Conservation (phyloP, 2,329 filamentous ascomycete species). For the Venturia nashicola region DNA sequence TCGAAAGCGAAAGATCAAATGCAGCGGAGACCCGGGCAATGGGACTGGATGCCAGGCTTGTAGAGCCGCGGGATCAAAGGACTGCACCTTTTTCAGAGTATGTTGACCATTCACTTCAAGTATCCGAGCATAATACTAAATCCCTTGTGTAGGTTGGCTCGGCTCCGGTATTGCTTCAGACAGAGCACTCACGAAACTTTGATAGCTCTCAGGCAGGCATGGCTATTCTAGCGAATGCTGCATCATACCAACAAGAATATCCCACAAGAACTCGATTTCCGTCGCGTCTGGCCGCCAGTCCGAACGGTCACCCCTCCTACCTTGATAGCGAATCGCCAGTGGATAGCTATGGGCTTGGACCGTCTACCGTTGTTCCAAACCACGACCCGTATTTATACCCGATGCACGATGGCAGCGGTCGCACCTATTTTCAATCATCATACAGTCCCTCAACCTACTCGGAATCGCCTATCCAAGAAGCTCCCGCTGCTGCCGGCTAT, state of each 20-base stretch:
- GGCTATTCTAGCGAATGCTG: neutral
- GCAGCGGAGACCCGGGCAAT: slow-evolving; percentile 61
- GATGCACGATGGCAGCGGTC: neutral
- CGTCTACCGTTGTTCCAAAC: neutral
- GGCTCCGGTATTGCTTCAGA: neutral
- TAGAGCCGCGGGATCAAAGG: slow-evolving; percentile 45
- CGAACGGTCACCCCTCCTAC: neutral
- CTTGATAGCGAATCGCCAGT: neutral
- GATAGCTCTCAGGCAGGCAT: neutral
- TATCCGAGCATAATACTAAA: neutral
- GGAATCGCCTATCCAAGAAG: neutral
- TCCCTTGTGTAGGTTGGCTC: neutral
- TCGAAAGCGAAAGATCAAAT: slow-evolving; percentile 73
- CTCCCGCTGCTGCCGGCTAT: neutral
- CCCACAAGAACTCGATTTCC: neutral
- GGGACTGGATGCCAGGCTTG: slow-evolving; percentile 61
- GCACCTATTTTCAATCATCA: neutral
- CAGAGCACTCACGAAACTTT: neutral
- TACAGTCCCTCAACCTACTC: neutral
- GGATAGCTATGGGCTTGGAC: neutral
- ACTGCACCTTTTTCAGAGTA: slow-evolving; percentile 8
- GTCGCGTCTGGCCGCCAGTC: neutral
- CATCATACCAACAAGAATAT: slow-evolving; percentile 2
- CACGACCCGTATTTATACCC: neutral
- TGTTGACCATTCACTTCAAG: neutral